Base-by-base conservation (phyloP, 495 filamentous ascomycete species). In the Penicillium malachiteum region DNA sequence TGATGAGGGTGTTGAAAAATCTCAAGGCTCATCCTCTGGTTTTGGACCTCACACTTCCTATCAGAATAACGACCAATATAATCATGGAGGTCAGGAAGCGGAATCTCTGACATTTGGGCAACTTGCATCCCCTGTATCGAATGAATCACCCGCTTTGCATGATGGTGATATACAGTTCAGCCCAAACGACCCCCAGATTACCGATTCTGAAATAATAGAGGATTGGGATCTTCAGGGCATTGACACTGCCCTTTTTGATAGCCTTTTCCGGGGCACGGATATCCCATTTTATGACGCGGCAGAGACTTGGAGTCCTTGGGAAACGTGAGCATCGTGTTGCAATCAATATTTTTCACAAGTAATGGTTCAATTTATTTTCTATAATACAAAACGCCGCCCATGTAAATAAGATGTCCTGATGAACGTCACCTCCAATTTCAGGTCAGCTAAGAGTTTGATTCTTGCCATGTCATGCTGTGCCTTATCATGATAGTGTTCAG, bases 361-460 rank as follows among this genome's bases (percentile, higher is more conserved):
- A 26, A 26, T 26, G 4, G 4, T 26, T 26, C 21, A 37, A 13
- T 37, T 13, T 2, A 37, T 10, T 37, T 10, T 37, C 8, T 13
- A 37, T 10, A 7, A 7, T 9, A 37, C 9, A 37, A 37, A 34
- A 37, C 12, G 12, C 8, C 12, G 7, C 12, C 34, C 12, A 37
- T 37, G 12, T 5, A 37, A 37, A 37, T 34, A 34, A 34, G 33
- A 6, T 37, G 12, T 37, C 34, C 5, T 97, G 84, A 5, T 46
- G 21, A 12, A 46, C 21, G 21, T n/a, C 43, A 26, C 7, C 10
- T 21, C 3, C 21, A 46, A 12, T 8, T 46, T n/a, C 26, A 14
- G 4, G 21, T 7, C 12, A 7, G 14, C 13, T 12, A 31, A 49
- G n/a, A 49, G 18, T 49, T 35, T 11, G 37, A n/a, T 16, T 61